Evolutionary conservation across 306 rosid genomes (phyloP).

Genomic region (Biancaea sappan): DNA sequence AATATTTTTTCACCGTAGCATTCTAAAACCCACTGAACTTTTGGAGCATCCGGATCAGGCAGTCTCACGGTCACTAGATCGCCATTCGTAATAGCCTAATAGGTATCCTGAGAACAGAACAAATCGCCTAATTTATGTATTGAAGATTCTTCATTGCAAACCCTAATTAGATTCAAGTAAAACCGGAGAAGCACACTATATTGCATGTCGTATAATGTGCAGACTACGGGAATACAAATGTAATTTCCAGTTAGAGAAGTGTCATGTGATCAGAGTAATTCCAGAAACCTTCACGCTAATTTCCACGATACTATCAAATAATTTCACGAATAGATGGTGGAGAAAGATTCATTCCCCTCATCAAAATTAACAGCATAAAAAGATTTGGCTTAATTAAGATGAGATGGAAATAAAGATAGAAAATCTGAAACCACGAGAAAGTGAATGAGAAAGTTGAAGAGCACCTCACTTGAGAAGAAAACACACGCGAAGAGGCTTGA

Average conservation of each 20-base stretch:
- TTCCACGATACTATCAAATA: too few relatives aligned
- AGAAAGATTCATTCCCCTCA: neutral
- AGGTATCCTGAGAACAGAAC: constrained; percentile 82
- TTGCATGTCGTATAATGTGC: constrained; percentile 29
- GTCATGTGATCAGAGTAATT: too few relatives aligned
- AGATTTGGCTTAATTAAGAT: too few relatives aligned
- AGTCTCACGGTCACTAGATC: constrained; percentile 64
- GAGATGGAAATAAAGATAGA: neutral
- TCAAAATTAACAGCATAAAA: too few relatives aligned
- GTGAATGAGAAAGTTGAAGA: neutral
- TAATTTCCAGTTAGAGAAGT: too few relatives aligned
- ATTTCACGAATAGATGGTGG: too few relatives aligned
- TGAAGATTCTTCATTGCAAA: constrained; percentile 1
- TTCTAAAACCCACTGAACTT: constrained; percentile 56
- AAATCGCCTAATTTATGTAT: constrained; percentile 64
- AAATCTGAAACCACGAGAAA: neutral
- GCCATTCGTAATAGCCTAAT: constrained; percentile 57
- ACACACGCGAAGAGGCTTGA: constrained; percentile 85
- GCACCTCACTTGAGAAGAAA: constrained; percentile 61
- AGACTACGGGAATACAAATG: neutral
- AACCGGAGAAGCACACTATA: constrained; percentile 62
- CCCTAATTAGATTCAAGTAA: neutral
- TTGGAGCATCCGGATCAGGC: constrained; percentile 68
- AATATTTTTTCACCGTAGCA: constrained; percentile 58
- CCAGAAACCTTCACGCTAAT: too few relatives aligned